These are phyloP conservation scores for Quercus berberidifolia DNA, from an alignment of 306 rosid genomes.

Conservation along the genomic window DNA sequence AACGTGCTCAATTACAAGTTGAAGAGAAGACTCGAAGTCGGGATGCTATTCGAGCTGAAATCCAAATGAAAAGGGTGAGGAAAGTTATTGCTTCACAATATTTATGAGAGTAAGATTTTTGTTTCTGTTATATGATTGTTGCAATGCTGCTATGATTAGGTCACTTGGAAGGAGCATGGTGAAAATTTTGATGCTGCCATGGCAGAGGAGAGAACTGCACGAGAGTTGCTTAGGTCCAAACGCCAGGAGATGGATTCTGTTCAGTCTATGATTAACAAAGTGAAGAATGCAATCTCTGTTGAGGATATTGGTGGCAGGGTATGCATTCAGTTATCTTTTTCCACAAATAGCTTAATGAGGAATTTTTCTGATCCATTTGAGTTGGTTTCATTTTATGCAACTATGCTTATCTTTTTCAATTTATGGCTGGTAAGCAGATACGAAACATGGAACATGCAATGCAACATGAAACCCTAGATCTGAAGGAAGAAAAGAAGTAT, in stretches of 20 bases:
- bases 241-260: conserved; percentile 72
- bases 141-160: conserved; percentile 47
- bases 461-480: conserved; percentile 74
- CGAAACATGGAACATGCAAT: conserved; percentile 67
- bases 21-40: conserved; percentile 58
- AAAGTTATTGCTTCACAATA: background rate
- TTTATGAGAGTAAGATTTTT: conserved; percentile 10
- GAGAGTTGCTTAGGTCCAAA: conserved; percentile 57
- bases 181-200: conserved; percentile 48
- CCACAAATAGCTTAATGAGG: background rate
- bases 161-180: conserved; percentile 34
- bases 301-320: conserved; percentile 72
- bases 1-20: conserved; percentile 43
- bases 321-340: conserved; percentile 20
- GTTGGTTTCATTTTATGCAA: conserved; percentile 12
- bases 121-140: conserved; percentile 12
- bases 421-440: conserved; percentile 45
- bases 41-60: conserved; percentile 52
- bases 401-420: conserved; percentile 9
- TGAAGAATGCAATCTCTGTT: conserved; percentile 62
- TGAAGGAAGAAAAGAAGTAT: conserved; percentile 74
- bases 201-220: conserved; percentile 52
- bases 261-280: conserved; percentile 51
- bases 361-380: conserved; percentile 2
- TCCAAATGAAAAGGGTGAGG: conserved; percentile 52